These are phyloP conservation scores for Dactylorhiza incarnata DNA, from an alignment of 106 monocot species.

Conservation along the genomic window DNA sequence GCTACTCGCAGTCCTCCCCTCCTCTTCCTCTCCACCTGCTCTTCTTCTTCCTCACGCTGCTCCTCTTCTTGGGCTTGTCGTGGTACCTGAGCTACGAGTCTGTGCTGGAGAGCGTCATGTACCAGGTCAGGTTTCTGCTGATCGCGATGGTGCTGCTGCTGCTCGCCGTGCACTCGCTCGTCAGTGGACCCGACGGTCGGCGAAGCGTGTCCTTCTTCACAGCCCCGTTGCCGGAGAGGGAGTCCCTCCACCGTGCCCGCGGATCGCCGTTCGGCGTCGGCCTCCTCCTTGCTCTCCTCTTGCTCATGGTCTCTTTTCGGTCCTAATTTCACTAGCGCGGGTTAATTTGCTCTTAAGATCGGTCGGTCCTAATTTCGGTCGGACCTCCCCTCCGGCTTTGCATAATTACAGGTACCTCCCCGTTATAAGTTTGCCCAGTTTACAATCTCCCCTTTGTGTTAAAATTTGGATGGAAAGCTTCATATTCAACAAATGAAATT, in stretches of 20 bases:
- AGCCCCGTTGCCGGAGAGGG: conserved; percentile 20
- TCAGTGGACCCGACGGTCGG: conserved; percentile 13
- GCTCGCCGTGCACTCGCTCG: conserved; percentile 33
- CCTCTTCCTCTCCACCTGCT: conserved; percentile 49
- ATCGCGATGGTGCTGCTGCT: conserved; percentile 44
- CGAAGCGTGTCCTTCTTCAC: conserved; percentile 12
- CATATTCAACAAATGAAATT: too few relatives aligned
- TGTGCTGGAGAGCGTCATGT: conserved; percentile 23
- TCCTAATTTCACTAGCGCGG: conserved; percentile 52
- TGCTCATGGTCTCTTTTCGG: conserved; percentile 65
- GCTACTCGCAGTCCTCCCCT: background rate
- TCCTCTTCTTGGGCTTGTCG: conserved; percentile 37
- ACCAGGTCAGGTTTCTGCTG: conserved; percentile 33
- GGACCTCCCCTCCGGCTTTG: too few relatives aligned
- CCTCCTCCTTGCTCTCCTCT: conserved; percentile 37
- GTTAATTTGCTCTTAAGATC: too few relatives aligned
- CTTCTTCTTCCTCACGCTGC: conserved; percentile 41
- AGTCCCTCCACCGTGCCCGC: conserved; percentile 37
- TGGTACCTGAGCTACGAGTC: conserved; percentile 66
- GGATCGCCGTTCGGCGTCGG: conserved; percentile 69
- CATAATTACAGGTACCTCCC: too few relatives aligned
- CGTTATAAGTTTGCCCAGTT: too few relatives aligned
- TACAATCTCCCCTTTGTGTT: too few relatives aligned
- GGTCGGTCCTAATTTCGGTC: too few relatives aligned
- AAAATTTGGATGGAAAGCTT: too few relatives aligned